Percentiles rank a stretch among this genome's conserved stretches.
phyloP scores from a whole-genome alignment of 1,284 basidiomycete genomes.

The Leccinum angustisporum region DNA sequence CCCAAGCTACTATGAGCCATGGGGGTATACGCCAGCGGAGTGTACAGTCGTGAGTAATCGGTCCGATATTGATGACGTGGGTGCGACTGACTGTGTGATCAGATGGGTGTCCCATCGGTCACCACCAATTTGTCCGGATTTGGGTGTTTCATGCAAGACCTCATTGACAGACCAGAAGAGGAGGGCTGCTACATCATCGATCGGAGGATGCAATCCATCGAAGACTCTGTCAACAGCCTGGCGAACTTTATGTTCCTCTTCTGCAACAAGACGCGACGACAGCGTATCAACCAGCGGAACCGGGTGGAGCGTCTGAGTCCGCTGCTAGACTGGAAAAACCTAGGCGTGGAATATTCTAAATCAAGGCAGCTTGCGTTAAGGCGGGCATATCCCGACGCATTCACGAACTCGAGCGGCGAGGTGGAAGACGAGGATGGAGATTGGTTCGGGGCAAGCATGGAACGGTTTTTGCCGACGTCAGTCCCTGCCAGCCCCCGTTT shows the following conservation, averaged over 20 bases:
- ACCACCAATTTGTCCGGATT: conserved; percentile 98
- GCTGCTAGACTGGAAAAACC: conserved; percentile 96
- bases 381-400: conserved; percentile 94
- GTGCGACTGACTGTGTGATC: conserved; percentile 16
- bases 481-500: conserved; percentile 88
- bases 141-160: conserved; percentile 98
- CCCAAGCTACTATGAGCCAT: conserved; percentile 94
- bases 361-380: conserved; percentile 90
- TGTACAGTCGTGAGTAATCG: conserved; percentile 69
- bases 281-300: conserved; percentile 98
- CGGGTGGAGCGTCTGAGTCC: conserved; percentile 93
- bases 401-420: conserved; percentile 56
- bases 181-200: conserved; percentile 97
- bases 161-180: conserved; percentile 88
- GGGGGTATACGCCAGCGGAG: conserved; percentile 88
- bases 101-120: conserved; percentile 97
- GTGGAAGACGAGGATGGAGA: conserved; percentile 50
- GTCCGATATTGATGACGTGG: conserved; percentile 3
- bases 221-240: conserved; percentile 85
- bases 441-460: conserved; percentile 49
- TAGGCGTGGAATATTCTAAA: conserved; percentile 97
- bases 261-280: conserved; percentile 86
- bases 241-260: conserved; percentile 78
- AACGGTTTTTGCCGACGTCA: conserved; percentile 70
- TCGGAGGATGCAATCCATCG: conserved; percentile 84